phyloP scores from a whole-genome alignment of 108 stramenopile genomes.

The Nannochloropsis granulata region DNA sequence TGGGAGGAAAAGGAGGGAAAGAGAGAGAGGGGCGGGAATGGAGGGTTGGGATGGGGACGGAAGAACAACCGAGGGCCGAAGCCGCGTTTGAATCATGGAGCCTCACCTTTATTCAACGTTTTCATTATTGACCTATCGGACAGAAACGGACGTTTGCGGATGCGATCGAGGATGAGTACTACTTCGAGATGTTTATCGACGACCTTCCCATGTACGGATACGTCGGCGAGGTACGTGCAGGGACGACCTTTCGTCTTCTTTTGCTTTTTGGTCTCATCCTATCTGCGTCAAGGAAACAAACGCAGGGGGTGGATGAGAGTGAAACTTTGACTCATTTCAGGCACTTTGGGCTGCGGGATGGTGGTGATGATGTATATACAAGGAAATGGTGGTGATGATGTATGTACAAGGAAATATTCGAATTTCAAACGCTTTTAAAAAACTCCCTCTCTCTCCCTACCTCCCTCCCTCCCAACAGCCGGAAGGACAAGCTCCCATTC shows the following conservation, averaged over 20 bases:
- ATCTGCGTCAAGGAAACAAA: not conserved
- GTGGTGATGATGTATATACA: not conserved
- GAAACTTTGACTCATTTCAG: too few species aligned
- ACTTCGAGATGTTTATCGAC: conserved; percentile 96
- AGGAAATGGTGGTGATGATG: not conserved
- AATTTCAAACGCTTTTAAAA: not conserved
- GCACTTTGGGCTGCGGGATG: too few species aligned
- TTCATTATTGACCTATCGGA: not conserved
- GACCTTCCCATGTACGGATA: conserved; percentile 96
- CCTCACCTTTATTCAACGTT: not conserved
- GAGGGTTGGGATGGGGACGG: too few species aligned
- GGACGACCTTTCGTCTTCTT: not conserved
- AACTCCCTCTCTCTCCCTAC: not conserved
- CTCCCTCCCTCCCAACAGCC: not conserved
- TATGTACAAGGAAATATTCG: not conserved
- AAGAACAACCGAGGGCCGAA: not conserved
- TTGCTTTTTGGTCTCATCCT: not conserved
- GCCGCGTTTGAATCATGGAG: not conserved
- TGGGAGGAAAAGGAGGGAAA: too few species aligned
- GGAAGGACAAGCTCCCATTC: not conserved
- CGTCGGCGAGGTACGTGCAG: conserved; percentile 52
- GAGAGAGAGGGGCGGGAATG: too few species aligned
- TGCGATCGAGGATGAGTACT: conserved; percentile 49
- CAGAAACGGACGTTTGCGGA: conserved; percentile 5
- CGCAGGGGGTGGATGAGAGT: not conserved